These are phyloP conservation scores for Hyaloscypha hepaticicola DNA, from an alignment of 495 filamentous ascomycete genomes.

Conservation along the genomic window DNA sequence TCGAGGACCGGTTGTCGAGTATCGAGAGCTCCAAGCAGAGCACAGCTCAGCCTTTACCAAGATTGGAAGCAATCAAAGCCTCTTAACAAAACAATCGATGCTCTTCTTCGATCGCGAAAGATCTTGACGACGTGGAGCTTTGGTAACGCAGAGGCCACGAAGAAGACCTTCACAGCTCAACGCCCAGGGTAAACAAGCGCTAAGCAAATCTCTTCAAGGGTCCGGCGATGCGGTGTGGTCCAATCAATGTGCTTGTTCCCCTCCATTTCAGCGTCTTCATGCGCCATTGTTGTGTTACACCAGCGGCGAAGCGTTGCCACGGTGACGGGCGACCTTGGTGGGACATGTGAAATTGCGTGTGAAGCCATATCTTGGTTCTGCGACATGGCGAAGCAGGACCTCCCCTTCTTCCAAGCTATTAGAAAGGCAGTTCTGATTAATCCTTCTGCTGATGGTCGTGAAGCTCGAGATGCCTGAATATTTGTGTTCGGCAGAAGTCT, in stretches of 20 bases:
- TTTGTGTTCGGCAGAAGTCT: background rate
- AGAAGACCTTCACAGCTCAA: slow-evolving; percentile 6
- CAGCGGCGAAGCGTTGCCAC: background rate
- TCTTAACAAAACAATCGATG: slow-evolving; percentile 4
- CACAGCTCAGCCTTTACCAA: slow-evolving; percentile 15
- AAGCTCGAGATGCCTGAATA: background rate
- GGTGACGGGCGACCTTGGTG: background rate
- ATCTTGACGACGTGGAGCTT: background rate
- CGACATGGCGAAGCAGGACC: too few species aligned
- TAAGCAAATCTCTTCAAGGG: background rate
- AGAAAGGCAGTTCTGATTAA: too few species aligned
- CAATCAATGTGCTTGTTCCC: background rate
- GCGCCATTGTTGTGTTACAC: background rate
- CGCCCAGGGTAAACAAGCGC: slow-evolving; percentile 1
- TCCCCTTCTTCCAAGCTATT: too few species aligned
- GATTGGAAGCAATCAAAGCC: background rate
- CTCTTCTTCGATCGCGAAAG: background rate
- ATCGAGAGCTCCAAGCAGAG: slow-evolving; percentile 10
- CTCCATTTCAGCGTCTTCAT: background rate
- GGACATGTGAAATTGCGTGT: too few species aligned
- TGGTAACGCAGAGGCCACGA: slow-evolving; percentile 13
- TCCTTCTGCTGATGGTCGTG: too few species aligned
- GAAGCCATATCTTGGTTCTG: too few species aligned
- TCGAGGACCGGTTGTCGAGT: background rate
- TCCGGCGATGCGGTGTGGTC: background rate